Evolutionary conservation across 148 eudicot genomes (phyloP).

Genomic region (Beta vulgaris): DNA sequence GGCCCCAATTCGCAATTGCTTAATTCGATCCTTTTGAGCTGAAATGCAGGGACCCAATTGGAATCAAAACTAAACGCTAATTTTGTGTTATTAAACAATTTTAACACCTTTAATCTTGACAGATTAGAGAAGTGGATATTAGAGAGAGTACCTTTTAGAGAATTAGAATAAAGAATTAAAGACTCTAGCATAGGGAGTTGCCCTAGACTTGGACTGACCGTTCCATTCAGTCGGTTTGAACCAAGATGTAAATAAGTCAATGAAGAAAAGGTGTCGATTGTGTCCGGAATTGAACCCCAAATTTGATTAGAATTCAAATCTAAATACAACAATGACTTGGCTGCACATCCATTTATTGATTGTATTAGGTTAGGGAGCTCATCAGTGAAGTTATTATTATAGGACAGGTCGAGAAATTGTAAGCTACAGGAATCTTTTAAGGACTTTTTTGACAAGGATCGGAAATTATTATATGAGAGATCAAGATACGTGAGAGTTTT

Average conservation of each 20-base stretch:
- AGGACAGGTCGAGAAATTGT: background rate
- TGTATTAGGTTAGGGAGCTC: conserved; percentile 5
- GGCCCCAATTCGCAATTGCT: conserved; percentile 7
- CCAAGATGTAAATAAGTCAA: conserved; percentile 10
- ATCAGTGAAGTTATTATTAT: conserved; percentile 3
- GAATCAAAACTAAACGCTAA: background rate
- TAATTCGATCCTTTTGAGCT: background rate
- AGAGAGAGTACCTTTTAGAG: background rate
- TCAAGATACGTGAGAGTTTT: background rate
- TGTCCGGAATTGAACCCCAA: conserved; percentile 25
- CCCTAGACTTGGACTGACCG: background rate
- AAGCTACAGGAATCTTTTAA: background rate
- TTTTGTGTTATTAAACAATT: background rate
- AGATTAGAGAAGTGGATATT: background rate
- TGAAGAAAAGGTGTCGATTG: conserved; percentile 14
- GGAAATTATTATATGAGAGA: conserved; percentile 6
- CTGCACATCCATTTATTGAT: background rate
- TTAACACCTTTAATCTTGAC: background rate
- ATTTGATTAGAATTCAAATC: conserved; percentile 25
- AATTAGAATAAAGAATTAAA: background rate
- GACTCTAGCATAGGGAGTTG: background rate
- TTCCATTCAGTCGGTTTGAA: background rate
- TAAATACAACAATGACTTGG: background rate
- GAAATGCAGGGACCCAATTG: conserved; percentile 4
- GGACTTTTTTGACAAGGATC: background rate